Conservation (phyloP, 148 eudicot genomes). For the Suaeda aralocaspica region DNA sequence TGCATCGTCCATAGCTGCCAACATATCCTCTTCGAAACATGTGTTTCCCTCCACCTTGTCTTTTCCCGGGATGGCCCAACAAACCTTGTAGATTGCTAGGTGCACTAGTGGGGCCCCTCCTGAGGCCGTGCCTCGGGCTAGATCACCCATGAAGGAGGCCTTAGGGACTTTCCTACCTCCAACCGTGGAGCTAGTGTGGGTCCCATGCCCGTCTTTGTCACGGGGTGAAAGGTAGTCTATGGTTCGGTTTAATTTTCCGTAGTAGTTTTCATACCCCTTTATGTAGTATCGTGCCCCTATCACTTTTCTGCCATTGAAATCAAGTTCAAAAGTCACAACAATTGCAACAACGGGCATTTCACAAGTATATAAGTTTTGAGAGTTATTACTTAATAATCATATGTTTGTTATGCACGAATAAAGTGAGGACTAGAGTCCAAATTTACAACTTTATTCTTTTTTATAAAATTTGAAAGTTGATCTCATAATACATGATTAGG, state of each 20-base stretch:
- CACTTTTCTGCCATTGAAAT: constrained; percentile 44
- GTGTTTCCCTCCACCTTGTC: constrained; percentile 59
- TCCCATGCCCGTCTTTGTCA: constrained; percentile 85
- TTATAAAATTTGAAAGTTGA: no score
- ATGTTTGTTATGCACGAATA: no score
- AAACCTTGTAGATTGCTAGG: constrained; percentile 78
- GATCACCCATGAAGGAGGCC: constrained; percentile 49
- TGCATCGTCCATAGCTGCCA: constrained; percentile 89
- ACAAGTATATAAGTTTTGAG: no score
- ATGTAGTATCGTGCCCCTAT: constrained; percentile 88
- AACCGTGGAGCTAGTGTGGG: constrained; percentile 82
- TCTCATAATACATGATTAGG: no score
- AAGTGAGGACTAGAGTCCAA: no score
- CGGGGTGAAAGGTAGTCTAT: constrained; percentile 65
- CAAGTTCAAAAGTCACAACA: no score
- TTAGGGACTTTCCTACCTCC: constrained; percentile 56
- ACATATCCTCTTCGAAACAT: constrained; percentile 67
- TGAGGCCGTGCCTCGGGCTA: constrained; percentile 74
- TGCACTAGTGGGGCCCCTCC: constrained; percentile 88
- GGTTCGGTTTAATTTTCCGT: constrained; percentile 55
- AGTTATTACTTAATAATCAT: no score
- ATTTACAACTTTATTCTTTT: no score
- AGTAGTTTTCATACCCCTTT: constrained; percentile 59
- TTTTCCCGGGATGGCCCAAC: constrained; percentile 59
- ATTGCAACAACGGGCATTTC: no score